Conservation (phyloP, 768 basidiomycete genomes). For the Agaricus blazei region DNA sequence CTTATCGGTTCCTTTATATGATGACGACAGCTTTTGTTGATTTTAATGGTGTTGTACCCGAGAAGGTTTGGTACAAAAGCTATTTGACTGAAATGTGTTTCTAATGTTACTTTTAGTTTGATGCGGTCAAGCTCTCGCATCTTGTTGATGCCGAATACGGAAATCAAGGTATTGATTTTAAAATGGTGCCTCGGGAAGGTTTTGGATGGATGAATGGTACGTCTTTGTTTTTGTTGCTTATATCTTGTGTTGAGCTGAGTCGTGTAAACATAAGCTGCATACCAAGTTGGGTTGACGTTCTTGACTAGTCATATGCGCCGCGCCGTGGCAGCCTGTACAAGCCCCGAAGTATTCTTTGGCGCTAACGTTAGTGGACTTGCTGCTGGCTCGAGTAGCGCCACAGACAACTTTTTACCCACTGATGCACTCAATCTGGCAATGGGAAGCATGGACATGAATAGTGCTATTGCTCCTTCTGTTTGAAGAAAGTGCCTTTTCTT, state of each 20-base stretch:
- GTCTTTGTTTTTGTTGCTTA: conserved; percentile 18
- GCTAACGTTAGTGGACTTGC: conserved; percentile 30
- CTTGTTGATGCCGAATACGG: conserved; percentile 97
- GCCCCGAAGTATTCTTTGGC: conserved; percentile 86
- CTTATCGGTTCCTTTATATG: conserved; percentile 99
- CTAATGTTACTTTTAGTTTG: conserved; percentile 51
- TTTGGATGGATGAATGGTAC: conserved; percentile 98
- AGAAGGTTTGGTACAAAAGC: conserved; percentile 59
- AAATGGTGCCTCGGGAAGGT: conserved; percentile 94
- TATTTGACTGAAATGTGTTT: conserved; percentile 1
- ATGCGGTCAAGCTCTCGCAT: conserved; percentile 93
- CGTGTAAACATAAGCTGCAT: conserved; percentile 57
- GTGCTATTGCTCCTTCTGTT: conserved; percentile 4
- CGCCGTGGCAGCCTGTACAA: conserved; percentile 91
- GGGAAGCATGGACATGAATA: conserved; percentile 42
- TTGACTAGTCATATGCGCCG: conserved; percentile 91
- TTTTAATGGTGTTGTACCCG: conserved; percentile 97
- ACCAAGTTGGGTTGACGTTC: conserved; percentile 95
- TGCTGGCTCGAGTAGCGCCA: conserved; percentile 28
- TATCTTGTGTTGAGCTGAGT: background rate
- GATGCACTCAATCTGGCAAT: conserved; percentile 63
- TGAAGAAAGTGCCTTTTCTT: background rate
- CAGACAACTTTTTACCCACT: conserved; percentile 32
- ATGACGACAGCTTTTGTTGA: conserved; percentile 94
- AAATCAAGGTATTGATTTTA: conserved; percentile 95